phyloP scores from a whole-genome alignment of 2,329 filamentous ascomycete species.

The Hypoxylon sp. region DNA sequence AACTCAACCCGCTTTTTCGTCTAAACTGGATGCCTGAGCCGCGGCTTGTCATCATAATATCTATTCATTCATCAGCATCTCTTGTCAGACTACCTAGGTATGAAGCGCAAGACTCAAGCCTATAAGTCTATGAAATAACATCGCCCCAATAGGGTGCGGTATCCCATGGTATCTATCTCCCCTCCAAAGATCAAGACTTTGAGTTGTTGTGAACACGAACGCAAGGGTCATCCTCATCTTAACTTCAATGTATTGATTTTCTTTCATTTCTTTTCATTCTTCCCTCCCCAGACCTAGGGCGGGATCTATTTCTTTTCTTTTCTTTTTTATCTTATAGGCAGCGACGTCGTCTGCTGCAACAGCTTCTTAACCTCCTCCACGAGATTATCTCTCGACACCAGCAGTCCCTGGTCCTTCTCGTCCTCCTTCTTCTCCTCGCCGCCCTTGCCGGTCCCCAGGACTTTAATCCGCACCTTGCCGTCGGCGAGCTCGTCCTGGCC shows the following conservation, averaged over 20 bases:
- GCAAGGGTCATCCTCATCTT: neutral
- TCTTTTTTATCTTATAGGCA: constrained; percentile 32
- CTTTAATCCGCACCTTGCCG: constrained; percentile 78
- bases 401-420: constrained; percentile 72
- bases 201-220: neutral
- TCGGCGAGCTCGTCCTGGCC: constrained; percentile 76
- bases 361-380: constrained; percentile 57
- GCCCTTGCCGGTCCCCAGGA: constrained; percentile 64
- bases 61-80: neutral
- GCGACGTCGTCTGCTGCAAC: constrained; percentile 21
- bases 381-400: constrained; percentile 67
- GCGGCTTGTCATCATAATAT: neutral
- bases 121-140: neutral
- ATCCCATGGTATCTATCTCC: neutral
- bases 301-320: constrained; percentile 12
- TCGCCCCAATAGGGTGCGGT: neutral
- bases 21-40: neutral
- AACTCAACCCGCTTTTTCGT: too few relatives aligned
- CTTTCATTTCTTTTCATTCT: neutral
- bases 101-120: neutral
- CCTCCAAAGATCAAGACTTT: neutral
- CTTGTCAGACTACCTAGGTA: neutral
- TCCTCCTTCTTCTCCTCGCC: constrained; percentile 72
- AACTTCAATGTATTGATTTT: neutral
- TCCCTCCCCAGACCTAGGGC: neutral